Evolutionary conservation across 305 asterid genomes (phyloP), one percentile per base, ranked within the genome.

Genomic region (Andrographis paniculata): DNA sequence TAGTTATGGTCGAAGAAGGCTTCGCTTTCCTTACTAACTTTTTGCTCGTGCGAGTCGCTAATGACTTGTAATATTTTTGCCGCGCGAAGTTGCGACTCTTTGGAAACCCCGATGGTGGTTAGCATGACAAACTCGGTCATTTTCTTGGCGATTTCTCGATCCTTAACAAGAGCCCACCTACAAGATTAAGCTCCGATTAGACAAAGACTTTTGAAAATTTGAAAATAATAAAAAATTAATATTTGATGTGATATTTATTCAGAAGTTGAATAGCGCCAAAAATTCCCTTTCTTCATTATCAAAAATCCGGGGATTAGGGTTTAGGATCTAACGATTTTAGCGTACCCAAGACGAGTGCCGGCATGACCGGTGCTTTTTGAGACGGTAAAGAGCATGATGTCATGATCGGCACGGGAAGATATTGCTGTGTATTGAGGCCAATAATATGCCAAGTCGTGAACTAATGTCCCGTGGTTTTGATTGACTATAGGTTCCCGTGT

Each of bases 361-460:
- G 93, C 98, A 20, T 89, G 98, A 56, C 98, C 98, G 0, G 98
- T 85, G 83, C 76, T 70, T 65, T 89, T 89, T 42, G 98, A 89
- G 30, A 85, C 82, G 0, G 98, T 89, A 41, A 89, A 89, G n/a
- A 89, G 72, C 98, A 89, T 85, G 56, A 89, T 85, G 28, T 89
- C 95, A 20, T 89, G 75, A 65, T 85, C 80, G 0, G 86, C 82
- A 5, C 84, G 72, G 18, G 66, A 58, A 41, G 93, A 63, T 56
- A 89, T 82, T n/a, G 95, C 61, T 55, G 82, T 68, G 23, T 89
- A 85, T 33, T 89, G 97, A 0, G 97, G 97, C 97, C 97, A 88
- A 62, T 84, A 84, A 67, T 88, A 88, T 17, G 97, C 97, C 12
- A 82, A 58, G 64, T 89, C 98, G 21, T 89, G 94, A 39, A 89